These are phyloP conservation scores for Rhododendron williamsianum DNA, from an alignment of 148 eudicot species.

Conservation along the genomic window DNA sequence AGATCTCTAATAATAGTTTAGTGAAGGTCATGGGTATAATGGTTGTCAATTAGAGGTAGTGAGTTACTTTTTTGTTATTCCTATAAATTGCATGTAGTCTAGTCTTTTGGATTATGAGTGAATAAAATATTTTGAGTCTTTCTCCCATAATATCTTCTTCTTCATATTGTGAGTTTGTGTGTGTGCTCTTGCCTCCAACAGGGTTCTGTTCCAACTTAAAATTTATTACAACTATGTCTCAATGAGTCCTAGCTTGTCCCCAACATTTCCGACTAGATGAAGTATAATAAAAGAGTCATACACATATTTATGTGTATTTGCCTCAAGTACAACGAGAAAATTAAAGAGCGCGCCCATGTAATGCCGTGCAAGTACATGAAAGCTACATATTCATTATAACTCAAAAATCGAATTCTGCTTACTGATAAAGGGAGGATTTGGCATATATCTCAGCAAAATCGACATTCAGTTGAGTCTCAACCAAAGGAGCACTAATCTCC, in stretches of 20 bases:
- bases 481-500: constrained; percentile 44
- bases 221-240: neutral
- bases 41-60: too few relatives aligned
- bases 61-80: too few relatives aligned
- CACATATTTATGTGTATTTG: neutral
- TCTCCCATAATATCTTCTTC: too few relatives aligned
- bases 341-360: neutral
- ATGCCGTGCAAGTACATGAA: neutral
- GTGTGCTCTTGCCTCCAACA: too few relatives aligned
- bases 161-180: too few relatives aligned
- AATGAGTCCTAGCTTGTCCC: neutral
- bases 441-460: constrained; percentile 57
- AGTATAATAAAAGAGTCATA: neutral
- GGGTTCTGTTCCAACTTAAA: neutral
- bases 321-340: neutral
- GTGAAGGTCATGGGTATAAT: too few relatives aligned
- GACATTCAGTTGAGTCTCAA: constrained; percentile 42
- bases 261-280: neutral
- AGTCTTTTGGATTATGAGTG: too few relatives aligned
- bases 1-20: too few relatives aligned
- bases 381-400: neutral
- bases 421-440: constrained; percentile 51
- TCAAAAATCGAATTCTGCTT: constrained; percentile 9
- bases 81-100: too few relatives aligned
- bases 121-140: too few relatives aligned